Evolutionary conservation across 163 green algal genomes (phyloP), one percentile per base, ranked within the genome.

Genomic region (Scenedesmus sp.): DNA sequence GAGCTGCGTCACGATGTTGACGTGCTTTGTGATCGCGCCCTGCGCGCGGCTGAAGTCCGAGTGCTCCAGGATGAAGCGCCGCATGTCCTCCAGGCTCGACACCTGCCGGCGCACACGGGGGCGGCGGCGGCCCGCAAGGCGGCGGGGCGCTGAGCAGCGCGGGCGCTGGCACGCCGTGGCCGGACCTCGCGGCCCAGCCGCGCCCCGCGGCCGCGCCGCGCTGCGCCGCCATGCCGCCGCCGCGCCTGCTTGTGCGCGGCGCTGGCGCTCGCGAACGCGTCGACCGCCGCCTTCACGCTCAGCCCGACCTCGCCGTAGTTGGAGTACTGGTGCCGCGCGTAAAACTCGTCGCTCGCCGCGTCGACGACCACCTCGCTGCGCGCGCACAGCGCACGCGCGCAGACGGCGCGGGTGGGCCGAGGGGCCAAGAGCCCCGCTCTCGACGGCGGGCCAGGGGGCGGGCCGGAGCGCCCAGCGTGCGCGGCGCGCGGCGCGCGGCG

Each of bases 221-320:
- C 6, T 6, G 22, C 10, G 22, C 51, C 9, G 11, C 33, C 28
- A 34, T 71, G 63, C 63, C 39, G 57, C 31, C n/a, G n/a, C 20
- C 67, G 53, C 58, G 85, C 84, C 67, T 89, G 54, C 54, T 70
- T 83, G 77, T 91, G 86, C 74, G 86, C 75, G 45, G 87, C 77
- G 34, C 82, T 77, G 31, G 78, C 63, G 18, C 65, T 75, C 62
- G 90, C 80, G 63, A 93, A 94, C 48, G 94, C 84, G 54, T 97
- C 92, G 72, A 99, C 90, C 72, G 97, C 54, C n/a, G 83, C 79
- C 83, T 92, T 90, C 5, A 91, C 86, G 26, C 47, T 67, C n/a
- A 84, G 50, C 24, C 83, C 86, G 1, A 91, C 86, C 87, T 99
- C 96, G 0, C 96, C 96, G 87, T 98, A 99, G 86, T 98, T 98